Percentiles rank a stretch among this genome's conserved stretches.
Conservation (phyloP, 202 grass and related monocot genomes). For the Panicum virgatum region DNA sequence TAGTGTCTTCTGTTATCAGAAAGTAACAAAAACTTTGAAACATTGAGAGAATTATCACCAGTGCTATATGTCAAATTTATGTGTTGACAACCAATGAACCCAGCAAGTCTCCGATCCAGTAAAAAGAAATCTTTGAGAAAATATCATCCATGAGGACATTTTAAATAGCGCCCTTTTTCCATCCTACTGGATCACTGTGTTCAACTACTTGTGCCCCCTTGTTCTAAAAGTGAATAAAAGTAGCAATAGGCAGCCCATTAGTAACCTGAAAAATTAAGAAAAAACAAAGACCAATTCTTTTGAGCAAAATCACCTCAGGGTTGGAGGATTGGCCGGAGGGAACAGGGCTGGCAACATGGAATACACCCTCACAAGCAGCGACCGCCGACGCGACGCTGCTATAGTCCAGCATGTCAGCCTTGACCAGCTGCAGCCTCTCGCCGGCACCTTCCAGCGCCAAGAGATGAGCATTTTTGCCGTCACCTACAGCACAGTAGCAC, state of each 20-base stretch:
- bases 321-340: background rate
- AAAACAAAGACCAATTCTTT: background rate
- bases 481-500: background rate
- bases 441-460: conserved; percentile 8
- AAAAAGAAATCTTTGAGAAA: background rate
- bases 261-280: background rate
- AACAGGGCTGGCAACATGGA: conserved; percentile 38
- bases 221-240: background rate
- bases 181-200: background rate
- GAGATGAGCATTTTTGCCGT: conserved; percentile 32
- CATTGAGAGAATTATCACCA: background rate
- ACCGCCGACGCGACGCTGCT: background rate
- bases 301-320: conserved; percentile 23
- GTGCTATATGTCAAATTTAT: background rate
- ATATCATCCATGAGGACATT: background rate
- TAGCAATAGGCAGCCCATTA: background rate
- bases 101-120: background rate
- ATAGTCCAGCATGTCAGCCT: conserved; percentile 41
- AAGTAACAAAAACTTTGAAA: background rate
- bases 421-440: conserved; percentile 24
- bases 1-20: background rate
- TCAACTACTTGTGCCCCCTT: background rate
- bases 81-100: background rate
- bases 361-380: conserved; percentile 27
- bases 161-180: background rate